Percentiles rank a stretch among this genome's conserved stretches.
These are phyloP conservation scores for Ascochyta koolunga DNA, from an alignment of 2,329 filamentous ascomycete genomes.

Conservation along the genomic window DNA sequence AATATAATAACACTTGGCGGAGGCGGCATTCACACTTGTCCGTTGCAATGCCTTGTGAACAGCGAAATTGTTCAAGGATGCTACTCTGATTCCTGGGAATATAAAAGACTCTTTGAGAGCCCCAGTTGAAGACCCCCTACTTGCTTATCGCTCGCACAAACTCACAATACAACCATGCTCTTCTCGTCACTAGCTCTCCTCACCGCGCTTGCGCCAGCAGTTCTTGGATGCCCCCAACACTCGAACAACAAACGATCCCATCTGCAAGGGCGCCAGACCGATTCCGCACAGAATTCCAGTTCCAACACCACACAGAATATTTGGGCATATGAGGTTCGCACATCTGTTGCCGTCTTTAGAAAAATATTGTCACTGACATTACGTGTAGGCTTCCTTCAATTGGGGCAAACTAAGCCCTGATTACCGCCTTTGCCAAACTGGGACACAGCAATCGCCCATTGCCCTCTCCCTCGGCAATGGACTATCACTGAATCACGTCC, in stretches of 20 bases:
- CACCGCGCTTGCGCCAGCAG: constrained; percentile 10
- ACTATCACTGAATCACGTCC: constrained; percentile 49
- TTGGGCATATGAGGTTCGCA: constrained; percentile 25
- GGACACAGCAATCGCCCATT: constrained; percentile 59
- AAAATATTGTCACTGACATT: constrained; percentile 41
- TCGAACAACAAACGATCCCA: constrained; percentile 18
- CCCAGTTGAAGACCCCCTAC: not conserved
- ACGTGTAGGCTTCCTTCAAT: constrained; percentile 42
- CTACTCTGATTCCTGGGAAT: not conserved
- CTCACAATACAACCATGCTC: constrained; percentile 13
- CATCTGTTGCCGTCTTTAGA: not conserved
- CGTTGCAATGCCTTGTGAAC: not conserved
- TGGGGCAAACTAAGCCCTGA: constrained; percentile 50
- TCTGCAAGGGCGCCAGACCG: constrained; percentile 13
- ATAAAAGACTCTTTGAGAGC: not conserved
- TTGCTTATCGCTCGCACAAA: not conserved
- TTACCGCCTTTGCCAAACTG: constrained; percentile 57
- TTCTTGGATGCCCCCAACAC: constrained; percentile 24
- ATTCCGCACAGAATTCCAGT: constrained; percentile 9
- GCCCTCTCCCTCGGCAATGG: constrained; percentile 50
- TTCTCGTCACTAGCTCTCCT: constrained; percentile 13
- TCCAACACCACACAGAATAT: constrained; percentile 20
- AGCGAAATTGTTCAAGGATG: not conserved
- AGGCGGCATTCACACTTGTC: not conserved
- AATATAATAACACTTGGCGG: not conserved